These are phyloP conservation scores for Tolypocladium ophioglossoides DNA, from an alignment of 2,329 filamentous ascomycete species.

Conservation along the genomic window DNA sequence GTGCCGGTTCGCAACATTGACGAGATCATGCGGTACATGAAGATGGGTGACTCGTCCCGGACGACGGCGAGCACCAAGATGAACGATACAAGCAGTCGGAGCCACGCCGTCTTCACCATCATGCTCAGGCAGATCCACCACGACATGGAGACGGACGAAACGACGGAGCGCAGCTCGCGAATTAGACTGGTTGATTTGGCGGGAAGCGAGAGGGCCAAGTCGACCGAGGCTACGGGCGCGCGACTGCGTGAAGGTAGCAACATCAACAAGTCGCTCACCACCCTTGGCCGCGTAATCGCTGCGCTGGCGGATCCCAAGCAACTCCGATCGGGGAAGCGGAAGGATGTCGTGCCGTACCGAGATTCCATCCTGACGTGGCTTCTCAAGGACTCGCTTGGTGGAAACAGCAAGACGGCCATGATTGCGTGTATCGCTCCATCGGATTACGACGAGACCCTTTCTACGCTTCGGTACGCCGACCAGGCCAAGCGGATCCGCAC, in stretches of 20 bases:
- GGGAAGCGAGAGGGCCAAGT: conserved; percentile 87
- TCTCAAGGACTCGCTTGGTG: conserved; percentile 88
- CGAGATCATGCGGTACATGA: conserved; percentile 88
- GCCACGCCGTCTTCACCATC: conserved; percentile 95
- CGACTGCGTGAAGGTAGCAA: conserved; percentile 90
- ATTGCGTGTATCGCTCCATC: conserved; percentile 93
- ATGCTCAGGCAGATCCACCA: conserved; percentile 98
- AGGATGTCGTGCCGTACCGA: conserved; percentile 74
- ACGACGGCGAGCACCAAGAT: conserved; percentile 94
- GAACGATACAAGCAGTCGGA: conserved; percentile 96
- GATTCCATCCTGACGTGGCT: conserved; percentile 81
- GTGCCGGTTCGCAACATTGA: conserved; percentile 77
- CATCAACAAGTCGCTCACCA: conserved; percentile 98
- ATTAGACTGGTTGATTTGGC: conserved; percentile 93
- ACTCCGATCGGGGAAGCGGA: conserved; percentile 42
- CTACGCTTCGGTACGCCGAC: conserved; percentile 91
- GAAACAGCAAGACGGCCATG: conserved; percentile 98
- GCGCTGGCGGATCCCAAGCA: conserved; percentile 67
- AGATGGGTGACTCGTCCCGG: conserved; percentile 74
- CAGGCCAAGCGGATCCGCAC: conserved; percentile 97
- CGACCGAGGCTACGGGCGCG: conserved; percentile 87
- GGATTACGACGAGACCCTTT: conserved; percentile 95
- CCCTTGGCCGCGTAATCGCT: conserved; percentile 88
- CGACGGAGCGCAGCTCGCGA: conserved; percentile 84
- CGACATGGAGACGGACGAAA: conserved; percentile 94